Conservation (phyloP, 768 basidiomycete species). For the Wakefieldia striispora region DNA sequence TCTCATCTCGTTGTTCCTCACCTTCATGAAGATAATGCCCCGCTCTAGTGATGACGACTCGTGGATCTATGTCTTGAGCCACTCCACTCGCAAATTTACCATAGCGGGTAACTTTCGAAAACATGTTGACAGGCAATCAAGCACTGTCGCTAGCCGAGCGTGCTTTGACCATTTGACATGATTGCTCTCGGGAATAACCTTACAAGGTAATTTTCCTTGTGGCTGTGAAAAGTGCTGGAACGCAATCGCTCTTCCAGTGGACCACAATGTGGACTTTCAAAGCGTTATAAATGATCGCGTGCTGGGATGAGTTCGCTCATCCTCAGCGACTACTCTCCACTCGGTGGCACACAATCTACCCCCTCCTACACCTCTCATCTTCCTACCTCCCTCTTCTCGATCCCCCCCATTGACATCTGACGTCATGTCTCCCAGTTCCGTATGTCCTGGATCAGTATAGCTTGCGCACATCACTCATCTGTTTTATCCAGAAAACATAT, state of each 20-base stretch:
- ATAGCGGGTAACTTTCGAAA: slow-evolving; percentile 1
- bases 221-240: slow-evolving; percentile 17
- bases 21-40: no score
- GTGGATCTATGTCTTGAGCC: no score
- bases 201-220: slow-evolving; percentile 18
- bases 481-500: slow-evolving; percentile 1
- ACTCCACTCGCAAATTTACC: no score
- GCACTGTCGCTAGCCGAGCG: slow-evolving; percentile 23
- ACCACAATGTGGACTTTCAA: neutral
- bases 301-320: slow-evolving; percentile 1
- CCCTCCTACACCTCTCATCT: neutral
- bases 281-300: slow-evolving; percentile 19
- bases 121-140: slow-evolving; percentile 24
- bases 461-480: neutral
- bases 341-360: neutral
- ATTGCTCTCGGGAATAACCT: slow-evolving; percentile 23
- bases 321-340: neutral
- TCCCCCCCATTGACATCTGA: neutral
- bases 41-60: no score
- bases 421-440: neutral
- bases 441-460: slow-evolving; percentile 1
- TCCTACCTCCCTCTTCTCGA: neutral
- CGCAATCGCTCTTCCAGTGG: slow-evolving; percentile 25
- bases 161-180: slow-evolving; percentile 12
- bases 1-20: no score